Base-by-base conservation (phyloP, 768 basidiomycete species). In the Sistotremastrum niveocremeum region DNA sequence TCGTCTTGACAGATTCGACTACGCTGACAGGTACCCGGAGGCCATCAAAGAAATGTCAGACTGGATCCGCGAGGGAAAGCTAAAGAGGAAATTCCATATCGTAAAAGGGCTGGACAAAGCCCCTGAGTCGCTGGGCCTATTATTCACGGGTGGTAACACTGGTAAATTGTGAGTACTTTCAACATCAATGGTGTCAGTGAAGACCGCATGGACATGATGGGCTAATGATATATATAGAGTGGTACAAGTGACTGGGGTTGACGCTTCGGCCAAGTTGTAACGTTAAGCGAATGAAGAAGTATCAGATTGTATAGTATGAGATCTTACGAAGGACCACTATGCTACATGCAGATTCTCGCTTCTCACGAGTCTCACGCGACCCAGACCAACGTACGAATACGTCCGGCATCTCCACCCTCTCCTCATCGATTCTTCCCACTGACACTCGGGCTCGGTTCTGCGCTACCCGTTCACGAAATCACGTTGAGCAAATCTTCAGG, bases 1-100 rank as follows among this genome's bases (percentile, higher is more conserved):
- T 9, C 20, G 12, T 4, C 42, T 60, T 45, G 49, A 42, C 52
- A 86, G 86, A 6, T 70, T 87, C 49, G 89, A 97, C 63, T 91
- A 90, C 58, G 67, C 57, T 0, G 49, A 67, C 0, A 69, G 76
- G 46, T 90, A 69, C 56, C 66, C 72, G 3, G 68, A 63, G 33
- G 88, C 81, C 0, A 64, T 73, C 32, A 60, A 63, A 37, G 77
- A 81, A 51, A 63, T 89, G 34, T 67, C 71, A 1, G 57, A 65
- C 29, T 78, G 74, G 50, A 64, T 91, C 11, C 60, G 60, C 12
- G 74, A 77, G 29, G 85, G 87, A 5, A 71, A 77, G n/a, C 62
- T 93, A 48, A 82, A 87, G 59, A 70, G 81, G 10, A 82, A 79
- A 52, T 87, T 84, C 63, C 86, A 90, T 55, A 63, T 90, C 36